These are phyloP conservation scores for Paxillus rubicundulus DNA, from an alignment of 768 basidiomycete genomes.

Conservation along the genomic window DNA sequence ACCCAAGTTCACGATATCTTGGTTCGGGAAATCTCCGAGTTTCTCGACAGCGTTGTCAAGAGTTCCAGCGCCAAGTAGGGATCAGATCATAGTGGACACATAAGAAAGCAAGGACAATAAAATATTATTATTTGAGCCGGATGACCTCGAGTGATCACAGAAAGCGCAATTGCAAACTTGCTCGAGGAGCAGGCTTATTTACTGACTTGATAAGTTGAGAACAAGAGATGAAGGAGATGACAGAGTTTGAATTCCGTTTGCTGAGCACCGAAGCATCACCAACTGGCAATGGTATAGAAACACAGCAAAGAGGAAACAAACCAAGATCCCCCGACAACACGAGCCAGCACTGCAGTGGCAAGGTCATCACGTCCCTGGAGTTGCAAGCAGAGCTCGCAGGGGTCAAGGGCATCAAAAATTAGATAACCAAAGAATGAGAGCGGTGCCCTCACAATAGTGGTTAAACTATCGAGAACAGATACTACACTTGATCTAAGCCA, in stretches of 20 bases:
- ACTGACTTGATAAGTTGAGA: too few relatives aligned
- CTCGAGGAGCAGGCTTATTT: too few relatives aligned
- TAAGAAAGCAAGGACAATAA: too few relatives aligned
- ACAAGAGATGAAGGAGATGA: too few relatives aligned
- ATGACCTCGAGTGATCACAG: too few relatives aligned
- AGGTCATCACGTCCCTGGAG: conserved; percentile 40
- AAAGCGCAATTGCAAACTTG: too few relatives aligned
- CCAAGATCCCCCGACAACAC: conserved; percentile 58
- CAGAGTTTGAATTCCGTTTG: not conserved
- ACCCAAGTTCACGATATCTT: not conserved
- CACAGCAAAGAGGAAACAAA: not conserved
- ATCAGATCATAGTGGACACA: too few relatives aligned
- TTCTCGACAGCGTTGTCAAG: not conserved
- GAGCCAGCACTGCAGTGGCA: conserved; percentile 44
- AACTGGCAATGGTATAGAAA: not conserved
- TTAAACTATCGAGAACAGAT: conserved; percentile 57
- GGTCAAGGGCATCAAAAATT: conserved; percentile 30
- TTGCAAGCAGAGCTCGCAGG: conserved; percentile 43
- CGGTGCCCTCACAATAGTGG: conserved; percentile 59
- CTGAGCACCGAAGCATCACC: not conserved
- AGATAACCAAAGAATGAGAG: conserved; percentile 55
- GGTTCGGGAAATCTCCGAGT: not conserved
- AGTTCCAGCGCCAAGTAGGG: not conserved
- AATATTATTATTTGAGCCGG: too few relatives aligned
- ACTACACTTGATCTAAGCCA: conserved; percentile 56